Evolutionary conservation across 2,329 filamentous ascomycete species (phyloP), one percentile per base, ranked within the genome.

Genomic region (Fusarium albosuccineum): DNA sequence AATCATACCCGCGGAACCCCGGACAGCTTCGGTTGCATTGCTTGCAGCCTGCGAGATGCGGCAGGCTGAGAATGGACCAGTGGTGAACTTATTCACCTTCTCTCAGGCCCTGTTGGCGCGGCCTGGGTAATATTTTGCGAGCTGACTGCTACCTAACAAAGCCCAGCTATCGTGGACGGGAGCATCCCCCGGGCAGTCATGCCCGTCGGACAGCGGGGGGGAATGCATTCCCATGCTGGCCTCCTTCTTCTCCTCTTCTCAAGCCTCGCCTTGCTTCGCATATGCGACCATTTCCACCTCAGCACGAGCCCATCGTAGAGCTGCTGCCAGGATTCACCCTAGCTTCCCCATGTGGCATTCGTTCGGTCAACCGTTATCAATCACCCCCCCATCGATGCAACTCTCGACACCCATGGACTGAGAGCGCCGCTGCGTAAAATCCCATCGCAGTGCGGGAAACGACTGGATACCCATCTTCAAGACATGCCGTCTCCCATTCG

Each of bases 131-230:
- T 34, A 29, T 4, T 16, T n/a, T 49, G 14, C 9, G 51, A 37
- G 51, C 51, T 55, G 40, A 45, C 51, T 44, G 13, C 40, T 55
- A 30, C 51, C 51, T 30, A 45, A 36, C 51, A 55, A 34, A 27
- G n/a, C 46, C 33, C 10, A 11, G 22, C 22, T 55, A 37, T 55
- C 40, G 7, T 36, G 9, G 9, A 46, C 33, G 36, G 5, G 11
- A 44, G 7, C 13, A 22, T 44, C 1, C 39, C 30, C 13, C 16
- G 8, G 8, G 13, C 17, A 14, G 9, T 11, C 30, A 9, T 33
- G 7, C 44, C 44, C 34, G 44, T 14, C 42, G 42, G 33, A 36
- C 45, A n/a, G 16, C 49, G 39, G 49, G 34, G 33, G 29, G 34
- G 9, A 22, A 22, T 4, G 22, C 22, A 22, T 22, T 22, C 22